These are phyloP conservation scores for Hypomontagnella monticulosa DNA, from an alignment of 495 filamentous ascomycete species.

Conservation along the genomic window DNA sequence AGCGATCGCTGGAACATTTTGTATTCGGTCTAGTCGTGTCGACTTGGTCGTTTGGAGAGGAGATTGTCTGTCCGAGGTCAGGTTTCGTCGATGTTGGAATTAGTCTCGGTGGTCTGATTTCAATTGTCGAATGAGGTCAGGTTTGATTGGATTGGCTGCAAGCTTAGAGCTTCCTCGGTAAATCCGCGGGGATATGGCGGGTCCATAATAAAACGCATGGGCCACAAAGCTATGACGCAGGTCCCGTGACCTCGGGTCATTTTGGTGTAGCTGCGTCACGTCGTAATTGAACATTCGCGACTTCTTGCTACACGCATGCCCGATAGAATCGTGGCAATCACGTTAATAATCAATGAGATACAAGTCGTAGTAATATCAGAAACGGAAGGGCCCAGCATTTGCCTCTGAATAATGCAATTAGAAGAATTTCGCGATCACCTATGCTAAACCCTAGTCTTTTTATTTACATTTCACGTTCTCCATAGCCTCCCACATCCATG, in stretches of 20 bases:
- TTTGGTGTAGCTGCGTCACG: constrained; percentile 36
- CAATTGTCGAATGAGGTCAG: constrained; percentile 49
- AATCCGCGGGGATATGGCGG: constrained; percentile 40
- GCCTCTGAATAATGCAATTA: no score
- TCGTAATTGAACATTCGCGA: constrained; percentile 37
- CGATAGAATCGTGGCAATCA: not conserved
- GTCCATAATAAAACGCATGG: not conserved
- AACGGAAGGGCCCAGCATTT: no score
- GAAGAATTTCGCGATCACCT: no score
- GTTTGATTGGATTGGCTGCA: constrained; percentile 27
- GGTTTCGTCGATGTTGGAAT: constrained; percentile 26
- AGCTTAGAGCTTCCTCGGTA: constrained; percentile 42
- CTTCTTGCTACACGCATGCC: constrained; percentile 10
- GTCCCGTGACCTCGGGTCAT: constrained; percentile 47
- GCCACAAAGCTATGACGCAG: constrained; percentile 18
- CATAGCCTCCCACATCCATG: no score
- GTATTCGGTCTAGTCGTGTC: constrained; percentile 26
- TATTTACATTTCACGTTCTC: no score
- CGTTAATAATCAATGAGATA: not conserved
- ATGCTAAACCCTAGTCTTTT: no score
- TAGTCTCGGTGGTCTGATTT: constrained; percentile 37
- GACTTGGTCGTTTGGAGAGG: constrained; percentile 31
- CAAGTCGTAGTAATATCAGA: not conserved
- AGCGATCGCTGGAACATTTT: constrained; percentile 74
- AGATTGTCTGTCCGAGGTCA: constrained; percentile 34